Conservation (phyloP, 306 rosid species). For the Dryas octopetala region DNA sequence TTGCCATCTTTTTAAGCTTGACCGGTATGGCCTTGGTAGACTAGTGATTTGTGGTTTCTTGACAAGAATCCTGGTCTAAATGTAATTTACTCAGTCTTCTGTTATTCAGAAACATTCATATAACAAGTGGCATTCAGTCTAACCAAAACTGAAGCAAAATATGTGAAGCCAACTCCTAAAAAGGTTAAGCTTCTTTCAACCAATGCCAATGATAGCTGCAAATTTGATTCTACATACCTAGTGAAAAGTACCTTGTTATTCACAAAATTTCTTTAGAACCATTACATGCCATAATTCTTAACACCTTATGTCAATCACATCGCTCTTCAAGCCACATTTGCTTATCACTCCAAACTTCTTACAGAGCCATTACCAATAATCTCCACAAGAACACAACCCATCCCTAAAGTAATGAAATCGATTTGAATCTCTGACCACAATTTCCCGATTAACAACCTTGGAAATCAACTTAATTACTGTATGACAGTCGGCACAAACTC, state of each 20-base stretch:
- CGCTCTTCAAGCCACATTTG: background rate
- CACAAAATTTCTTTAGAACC: no score
- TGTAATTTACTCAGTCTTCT: background rate
- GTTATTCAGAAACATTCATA: background rate
- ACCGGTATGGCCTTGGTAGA: background rate
- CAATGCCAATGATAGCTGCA: no score
- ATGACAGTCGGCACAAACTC: slow-evolving; percentile 79
- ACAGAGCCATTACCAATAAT: slow-evolving; percentile 51
- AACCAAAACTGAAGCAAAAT: background rate
- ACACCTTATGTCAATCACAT: no score
- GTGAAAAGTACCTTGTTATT: no score
- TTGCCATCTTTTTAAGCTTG: background rate
- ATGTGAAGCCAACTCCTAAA: no score
- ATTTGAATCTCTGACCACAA: slow-evolving; percentile 74
- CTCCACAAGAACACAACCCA: slow-evolving; percentile 70
- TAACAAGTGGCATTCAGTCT: background rate
- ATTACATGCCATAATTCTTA: no score
- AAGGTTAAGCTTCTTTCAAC: no score
- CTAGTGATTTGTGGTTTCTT: background rate
- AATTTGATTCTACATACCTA: no score
- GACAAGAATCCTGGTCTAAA: background rate
- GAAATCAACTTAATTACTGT: slow-evolving; percentile 59
- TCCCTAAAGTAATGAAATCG: slow-evolving; percentile 77
- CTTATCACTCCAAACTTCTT: background rate
- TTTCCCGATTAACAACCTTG: slow-evolving; percentile 48